phyloP scores from a whole-genome alignment of 345 rosid genomes.

The Euphorbia peplus region DNA sequence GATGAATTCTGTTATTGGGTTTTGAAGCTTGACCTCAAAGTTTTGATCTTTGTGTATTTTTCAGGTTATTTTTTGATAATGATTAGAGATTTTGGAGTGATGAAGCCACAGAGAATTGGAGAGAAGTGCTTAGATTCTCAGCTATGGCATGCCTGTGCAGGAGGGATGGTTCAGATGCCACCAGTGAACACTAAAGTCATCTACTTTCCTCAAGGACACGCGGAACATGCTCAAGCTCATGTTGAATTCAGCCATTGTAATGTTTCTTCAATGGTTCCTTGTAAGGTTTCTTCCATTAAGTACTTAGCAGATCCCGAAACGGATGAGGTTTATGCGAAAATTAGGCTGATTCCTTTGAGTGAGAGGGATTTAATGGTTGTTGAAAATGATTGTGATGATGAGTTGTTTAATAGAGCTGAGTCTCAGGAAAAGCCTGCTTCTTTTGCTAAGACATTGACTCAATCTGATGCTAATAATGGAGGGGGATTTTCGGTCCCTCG shows the following conservation, averaged over 20 bases:
- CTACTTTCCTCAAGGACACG: slow-evolving; percentile 95
- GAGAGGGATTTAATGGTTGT: slow-evolving; percentile 30
- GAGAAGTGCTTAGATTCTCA: slow-evolving; percentile 83
- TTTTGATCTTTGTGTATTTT: neutral
- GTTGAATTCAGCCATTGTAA: slow-evolving; percentile 47
- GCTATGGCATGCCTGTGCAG: slow-evolving; percentile 99
- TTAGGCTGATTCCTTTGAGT: slow-evolving; percentile 52
- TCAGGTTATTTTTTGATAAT: slow-evolving; percentile 12
- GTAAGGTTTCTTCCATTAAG: slow-evolving; percentile 60
- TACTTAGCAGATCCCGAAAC: slow-evolving; percentile 88
- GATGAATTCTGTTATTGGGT: neutral
- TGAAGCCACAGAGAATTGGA: slow-evolving; percentile 22
- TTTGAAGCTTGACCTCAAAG: neutral
- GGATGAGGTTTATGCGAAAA: slow-evolving; percentile 82
- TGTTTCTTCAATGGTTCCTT: slow-evolving; percentile 54
- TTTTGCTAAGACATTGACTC: slow-evolving; percentile 91
- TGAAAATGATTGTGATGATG: slow-evolving; percentile 30
- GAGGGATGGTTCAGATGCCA: slow-evolving; percentile 95
- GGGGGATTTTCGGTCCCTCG: slow-evolving; percentile 99
- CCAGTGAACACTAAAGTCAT: slow-evolving; percentile 63
- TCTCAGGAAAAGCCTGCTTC: slow-evolving; percentile 68
- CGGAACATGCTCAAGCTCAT: slow-evolving; percentile 72
- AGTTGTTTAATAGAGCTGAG: slow-evolving; percentile 33
- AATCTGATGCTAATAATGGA: slow-evolving; percentile 96
- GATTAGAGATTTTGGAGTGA: slow-evolving; percentile 26